Conservation (phyloP, 2,329 filamentous ascomycete genomes). For the Exophiala sp. region DNA sequence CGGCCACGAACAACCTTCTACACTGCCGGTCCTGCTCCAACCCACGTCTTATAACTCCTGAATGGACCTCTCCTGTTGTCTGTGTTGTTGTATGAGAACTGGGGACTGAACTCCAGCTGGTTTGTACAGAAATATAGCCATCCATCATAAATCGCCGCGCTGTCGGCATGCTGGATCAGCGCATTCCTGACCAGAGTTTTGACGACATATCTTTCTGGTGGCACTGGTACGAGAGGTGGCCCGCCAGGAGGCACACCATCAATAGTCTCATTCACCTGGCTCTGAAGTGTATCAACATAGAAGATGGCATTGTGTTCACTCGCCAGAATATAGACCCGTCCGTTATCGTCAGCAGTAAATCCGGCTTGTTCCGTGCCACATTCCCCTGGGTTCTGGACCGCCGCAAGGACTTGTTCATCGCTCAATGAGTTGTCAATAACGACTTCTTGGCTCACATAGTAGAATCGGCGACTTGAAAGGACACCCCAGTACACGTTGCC, state of each 20-base stretch:
- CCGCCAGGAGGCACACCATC: slow-evolving; percentile 36
- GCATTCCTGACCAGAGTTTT: slow-evolving; percentile 40
- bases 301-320: slow-evolving; percentile 46
- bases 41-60: slow-evolving; percentile 8
- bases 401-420: slow-evolving; percentile 36
- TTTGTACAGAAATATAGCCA: slow-evolving; percentile 45
- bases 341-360: slow-evolving; percentile 42
- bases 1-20: neutral
- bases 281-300: slow-evolving; percentile 40
- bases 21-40: slow-evolving; percentile 10
- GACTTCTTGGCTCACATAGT: slow-evolving; percentile 38
- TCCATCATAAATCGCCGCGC: slow-evolving; percentile 39
- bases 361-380: slow-evolving; percentile 42
- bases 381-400: slow-evolving; percentile 40
- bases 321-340: slow-evolving; percentile 41
- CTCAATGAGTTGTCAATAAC: slow-evolving; percentile 33
- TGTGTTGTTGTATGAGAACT: slow-evolving; percentile 38
- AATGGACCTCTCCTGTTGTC: slow-evolving; percentile 27
- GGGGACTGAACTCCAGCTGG: slow-evolving; percentile 37
- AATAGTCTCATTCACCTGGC: slow-evolving; percentile 34
- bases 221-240: slow-evolving; percentile 24
- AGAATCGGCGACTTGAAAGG: slow-evolving; percentile 40
- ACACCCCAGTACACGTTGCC: slow-evolving; percentile 45
- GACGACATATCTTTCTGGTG: slow-evolving; percentile 38
- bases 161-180: slow-evolving; percentile 40